Percentiles rank a stretch among this genome's conserved stretches.
phyloP scores from a whole-genome alignment of 1,139 yeast genomes.

The Hemisphaericaspora lyxosophila region DNA sequence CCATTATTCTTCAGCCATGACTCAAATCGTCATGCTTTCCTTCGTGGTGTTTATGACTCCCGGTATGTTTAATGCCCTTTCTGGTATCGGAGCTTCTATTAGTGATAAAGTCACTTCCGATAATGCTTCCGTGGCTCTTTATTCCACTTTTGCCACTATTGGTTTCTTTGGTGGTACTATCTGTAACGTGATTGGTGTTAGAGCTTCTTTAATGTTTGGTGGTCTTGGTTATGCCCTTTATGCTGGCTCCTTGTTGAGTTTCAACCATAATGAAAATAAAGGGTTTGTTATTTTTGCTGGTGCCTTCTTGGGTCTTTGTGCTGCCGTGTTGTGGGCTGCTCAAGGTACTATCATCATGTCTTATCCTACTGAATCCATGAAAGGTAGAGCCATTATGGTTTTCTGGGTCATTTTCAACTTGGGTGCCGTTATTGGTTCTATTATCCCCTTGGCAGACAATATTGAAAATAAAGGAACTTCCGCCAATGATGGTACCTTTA shows the following conservation, averaged over 20 bases:
- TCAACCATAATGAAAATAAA: slow-evolving; percentile 44
- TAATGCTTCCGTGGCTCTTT: slow-evolving; percentile 55
- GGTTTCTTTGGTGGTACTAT: slow-evolving; percentile 65
- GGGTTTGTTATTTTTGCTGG: slow-evolving; percentile 62
- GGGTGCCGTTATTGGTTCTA: slow-evolving; percentile 61
- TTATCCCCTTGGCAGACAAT: slow-evolving; percentile 56
- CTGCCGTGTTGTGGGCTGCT: slow-evolving; percentile 59
- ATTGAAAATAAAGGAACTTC: slow-evolving; percentile 34
- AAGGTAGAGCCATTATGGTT: slow-evolving; percentile 54
- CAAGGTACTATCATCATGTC: slow-evolving; percentile 60
- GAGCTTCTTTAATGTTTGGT: slow-evolving; percentile 50
- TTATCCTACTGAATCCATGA: slow-evolving; percentile 54
- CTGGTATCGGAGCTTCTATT: slow-evolving; percentile 55
- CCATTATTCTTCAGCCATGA: slow-evolving; percentile 42
- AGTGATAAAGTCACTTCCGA: slow-evolving; percentile 43
- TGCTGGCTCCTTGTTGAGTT: slow-evolving; percentile 51
- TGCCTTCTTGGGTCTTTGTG: slow-evolving; percentile 59
- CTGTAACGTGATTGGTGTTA: slow-evolving; percentile 53
- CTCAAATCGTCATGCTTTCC: slow-evolving; percentile 47
- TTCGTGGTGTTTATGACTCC: slow-evolving; percentile 56
- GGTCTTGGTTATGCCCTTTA: slow-evolving; percentile 59
- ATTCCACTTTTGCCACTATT: slow-evolving; percentile 55
- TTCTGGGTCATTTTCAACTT: slow-evolving; percentile 66
- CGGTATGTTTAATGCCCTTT: slow-evolving; percentile 58
- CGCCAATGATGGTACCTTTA: slow-evolving; percentile 55